Evolutionary conservation across 768 basidiomycete genomes (phyloP), one percentile per base, ranked within the genome.

Genomic region (Rickenella mellea): DNA sequence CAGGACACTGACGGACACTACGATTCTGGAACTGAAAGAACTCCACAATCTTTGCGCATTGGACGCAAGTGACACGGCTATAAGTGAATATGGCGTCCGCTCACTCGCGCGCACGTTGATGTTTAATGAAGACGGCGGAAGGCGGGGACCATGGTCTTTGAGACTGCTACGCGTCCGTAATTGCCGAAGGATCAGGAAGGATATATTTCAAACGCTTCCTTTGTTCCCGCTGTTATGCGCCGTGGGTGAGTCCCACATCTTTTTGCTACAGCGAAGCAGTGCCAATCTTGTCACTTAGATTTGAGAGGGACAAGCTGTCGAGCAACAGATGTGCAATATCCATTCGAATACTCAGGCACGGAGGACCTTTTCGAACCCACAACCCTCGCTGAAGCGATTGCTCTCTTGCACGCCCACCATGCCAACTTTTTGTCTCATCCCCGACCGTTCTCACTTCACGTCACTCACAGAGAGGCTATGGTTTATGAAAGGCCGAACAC

Each of bases 31-130:
- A 7, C 63, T 87, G 22, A 70, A 67, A 22, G 49, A 58, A 8
- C 66, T 88, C 5, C 74, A 73, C 49, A 63, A 66, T 5, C 64
- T 88, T 15, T 52, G 61, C 30, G 85, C 78, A 0, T 62, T 88
- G n/a, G 83, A 88, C 55, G 70, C 73, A 17, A 78, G 76, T 37
- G 61, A 56, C 8, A 80, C 78, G 1, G 20, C 46, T 2, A 49
- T 88, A 27, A 71, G 73, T 3, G 51, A 71, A 2, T 67, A 70
- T 48, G 80, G 75, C 10, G 54, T 85, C 38, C 66, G 64, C 26
- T 54, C 64, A 5, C 68, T 89, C 9, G 58, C 75, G 0, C 66
- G 70, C 17, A 72, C 71, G 2, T 59, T 83, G 11, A 55, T 55
- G 2, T 62, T 58, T 54, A 50, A 57, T 24, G 55, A 66, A 22